These are phyloP conservation scores for Actinomortierella wolfii DNA, from an alignment of 371 early-diverging fungal genomes.

Conservation along the genomic window DNA sequence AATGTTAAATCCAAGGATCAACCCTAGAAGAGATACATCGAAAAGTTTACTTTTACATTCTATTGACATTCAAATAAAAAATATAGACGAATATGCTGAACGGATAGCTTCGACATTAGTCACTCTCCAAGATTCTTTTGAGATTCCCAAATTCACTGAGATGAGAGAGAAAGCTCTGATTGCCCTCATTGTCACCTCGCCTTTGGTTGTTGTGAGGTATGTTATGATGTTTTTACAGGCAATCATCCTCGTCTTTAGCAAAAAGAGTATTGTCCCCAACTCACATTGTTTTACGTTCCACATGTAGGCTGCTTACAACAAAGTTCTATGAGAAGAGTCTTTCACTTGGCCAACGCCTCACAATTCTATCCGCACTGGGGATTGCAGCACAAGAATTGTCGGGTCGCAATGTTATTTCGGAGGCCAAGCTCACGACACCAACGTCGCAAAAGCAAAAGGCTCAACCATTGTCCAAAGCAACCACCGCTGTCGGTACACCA, in stretches of 20 bases:
- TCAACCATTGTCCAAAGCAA: no score
- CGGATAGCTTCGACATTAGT: constrained; percentile 10
- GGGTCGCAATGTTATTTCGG: constrained; percentile 2
- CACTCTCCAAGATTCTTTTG: constrained; percentile 25
- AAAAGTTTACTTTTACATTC: not conserved
- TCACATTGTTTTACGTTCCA: no score
- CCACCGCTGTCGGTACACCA: not conserved
- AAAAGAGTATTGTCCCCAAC: no score
- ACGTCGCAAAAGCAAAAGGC: constrained; percentile 4
- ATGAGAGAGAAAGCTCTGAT: constrained; percentile 21
- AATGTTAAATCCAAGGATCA: not conserved
- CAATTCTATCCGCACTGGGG: constrained; percentile 21
- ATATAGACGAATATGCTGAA: constrained; percentile 24
- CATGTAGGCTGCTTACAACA: constrained; percentile 19
- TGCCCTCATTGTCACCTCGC: constrained; percentile 23
- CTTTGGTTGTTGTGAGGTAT: constrained; percentile 19
- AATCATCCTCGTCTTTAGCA: no score
- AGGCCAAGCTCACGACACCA: not conserved
- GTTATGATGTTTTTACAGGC: no score
- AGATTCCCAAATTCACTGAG: constrained; percentile 15
- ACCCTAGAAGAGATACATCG: no score
- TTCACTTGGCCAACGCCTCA: constrained; percentile 35
- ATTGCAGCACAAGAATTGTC: constrained; percentile 31
- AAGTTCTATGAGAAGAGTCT: constrained; percentile 30
- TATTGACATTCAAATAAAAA: not conserved